A percentile compares a stretch with the other conserved stretches of the same genome.
phyloP scores from a whole-genome alignment of 306 rosid species.

The Leucaena leucocephala region DNA sequence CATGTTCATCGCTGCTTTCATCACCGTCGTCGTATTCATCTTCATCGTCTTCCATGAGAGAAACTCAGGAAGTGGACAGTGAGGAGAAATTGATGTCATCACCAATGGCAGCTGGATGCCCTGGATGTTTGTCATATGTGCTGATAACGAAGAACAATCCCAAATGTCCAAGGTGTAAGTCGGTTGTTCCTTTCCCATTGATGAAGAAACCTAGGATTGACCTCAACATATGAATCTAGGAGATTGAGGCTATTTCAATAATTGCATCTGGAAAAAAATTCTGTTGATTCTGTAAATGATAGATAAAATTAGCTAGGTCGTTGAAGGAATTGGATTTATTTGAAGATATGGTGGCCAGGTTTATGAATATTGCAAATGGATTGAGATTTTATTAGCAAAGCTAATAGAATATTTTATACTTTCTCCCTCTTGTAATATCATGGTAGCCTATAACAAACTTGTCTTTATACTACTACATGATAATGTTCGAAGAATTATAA shows the following conservation, averaged over 20 bases:
- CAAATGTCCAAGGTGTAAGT: slow-evolving; percentile 84
- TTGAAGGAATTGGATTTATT: slow-evolving; percentile 43
- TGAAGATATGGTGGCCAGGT: slow-evolving; percentile 37
- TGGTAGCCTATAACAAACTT: not conserved
- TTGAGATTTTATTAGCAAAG: slow-evolving; percentile 41
- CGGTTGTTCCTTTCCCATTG: slow-evolving; percentile 64
- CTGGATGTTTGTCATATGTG: slow-evolving; percentile 88
- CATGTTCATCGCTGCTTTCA: slow-evolving; percentile 50
- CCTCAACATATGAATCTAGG: slow-evolving; percentile 76
- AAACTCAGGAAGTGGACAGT: slow-evolving; percentile 65
- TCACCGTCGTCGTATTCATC: slow-evolving; percentile 66
- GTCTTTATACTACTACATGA: not conserved
- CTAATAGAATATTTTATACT: slow-evolving; percentile 36
- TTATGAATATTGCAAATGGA: slow-evolving; percentile 57
- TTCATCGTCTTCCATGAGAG: slow-evolving; percentile 63
- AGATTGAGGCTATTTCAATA: slow-evolving; percentile 20
- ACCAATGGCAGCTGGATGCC: slow-evolving; percentile 90
- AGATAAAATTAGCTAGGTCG: slow-evolving; percentile 41
- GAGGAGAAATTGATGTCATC: slow-evolving; percentile 55
- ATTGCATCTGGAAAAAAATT: slow-evolving; percentile 12
- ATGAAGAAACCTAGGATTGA: slow-evolving; percentile 91
- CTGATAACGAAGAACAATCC: slow-evolving; percentile 87
- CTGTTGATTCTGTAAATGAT: slow-evolving; percentile 62
- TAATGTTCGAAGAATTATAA: too few species aligned
- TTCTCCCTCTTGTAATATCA: not conserved